phyloP scores from a whole-genome alignment of 768 basidiomycete genomes.

The Ramaria rubella region DNA sequence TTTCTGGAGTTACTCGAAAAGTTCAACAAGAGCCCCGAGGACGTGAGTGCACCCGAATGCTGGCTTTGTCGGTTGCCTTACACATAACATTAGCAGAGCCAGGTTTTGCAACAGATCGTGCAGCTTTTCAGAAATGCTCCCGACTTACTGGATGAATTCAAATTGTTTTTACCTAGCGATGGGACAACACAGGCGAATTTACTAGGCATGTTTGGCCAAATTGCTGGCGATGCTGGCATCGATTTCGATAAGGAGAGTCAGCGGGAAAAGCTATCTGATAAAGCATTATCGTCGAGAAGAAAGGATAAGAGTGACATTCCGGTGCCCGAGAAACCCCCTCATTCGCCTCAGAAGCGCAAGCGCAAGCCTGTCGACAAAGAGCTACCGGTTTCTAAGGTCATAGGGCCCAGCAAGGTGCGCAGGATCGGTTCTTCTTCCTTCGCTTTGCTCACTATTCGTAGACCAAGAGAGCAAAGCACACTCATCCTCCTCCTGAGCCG shows the following conservation, averaged over 20 bases:
- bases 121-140: slow-evolving; percentile 68
- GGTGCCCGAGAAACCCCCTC: slow-evolving; percentile 27
- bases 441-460: not conserved
- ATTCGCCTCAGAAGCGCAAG: slow-evolving; percentile 58
- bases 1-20: slow-evolving; percentile 69
- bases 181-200: slow-evolving; percentile 28
- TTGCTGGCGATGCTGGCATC: not conserved
- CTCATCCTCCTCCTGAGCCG: slow-evolving; percentile 11
- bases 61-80: not conserved
- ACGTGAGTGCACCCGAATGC: not conserved
- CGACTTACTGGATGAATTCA: slow-evolving; percentile 67
- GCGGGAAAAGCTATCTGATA: not conserved
- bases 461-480: slow-evolving; percentile 24
- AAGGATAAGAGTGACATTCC: slow-evolving; percentile 41
- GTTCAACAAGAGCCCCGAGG: slow-evolving; percentile 9
- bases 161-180: slow-evolving; percentile 65
- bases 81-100: slow-evolving; percentile 36
- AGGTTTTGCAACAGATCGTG: slow-evolving; percentile 63
- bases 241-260: not conserved
- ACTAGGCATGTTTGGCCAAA: slow-evolving; percentile 8
- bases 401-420: slow-evolving; percentile 22
- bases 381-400: slow-evolving; percentile 19
- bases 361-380: slow-evolving; percentile 47
- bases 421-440: not conserved
- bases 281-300: slow-evolving; percentile 24